Evolutionary conservation across 495 filamentous ascomycete genomes (phyloP).

Genomic region (Xylaria scruposa): DNA sequence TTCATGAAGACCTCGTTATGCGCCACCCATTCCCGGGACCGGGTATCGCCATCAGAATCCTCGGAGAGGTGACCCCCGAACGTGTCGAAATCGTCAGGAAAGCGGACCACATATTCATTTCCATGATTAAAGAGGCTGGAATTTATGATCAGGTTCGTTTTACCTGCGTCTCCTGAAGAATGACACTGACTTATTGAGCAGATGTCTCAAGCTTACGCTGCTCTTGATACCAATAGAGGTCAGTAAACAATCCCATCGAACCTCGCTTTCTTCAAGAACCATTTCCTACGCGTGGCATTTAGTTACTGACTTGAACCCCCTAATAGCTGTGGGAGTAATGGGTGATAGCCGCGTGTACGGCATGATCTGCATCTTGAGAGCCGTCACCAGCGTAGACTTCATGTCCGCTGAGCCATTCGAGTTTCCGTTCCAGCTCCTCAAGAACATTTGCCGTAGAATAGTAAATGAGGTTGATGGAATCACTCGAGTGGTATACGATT

Average conservation of each 20-base stretch:
- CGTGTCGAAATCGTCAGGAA: conserved; percentile 79
- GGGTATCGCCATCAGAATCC: conserved; percentile 86
- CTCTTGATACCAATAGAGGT: conserved; percentile 63
- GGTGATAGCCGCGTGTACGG: conserved; percentile 25
- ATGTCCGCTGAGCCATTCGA: conserved; percentile 75
- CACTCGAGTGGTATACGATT: conserved; percentile 61
- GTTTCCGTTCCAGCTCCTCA: conserved; percentile 72
- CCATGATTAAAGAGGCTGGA: conserved; percentile 81
- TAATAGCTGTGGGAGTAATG: conserved; percentile 69
- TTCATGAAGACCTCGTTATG: conserved; percentile 79
- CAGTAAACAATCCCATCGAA: conserved; percentile 21
- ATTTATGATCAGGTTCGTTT: conserved; percentile 64
- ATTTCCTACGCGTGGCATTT: neutral
- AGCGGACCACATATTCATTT: conserved; percentile 90
- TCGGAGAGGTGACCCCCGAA: conserved; percentile 85
- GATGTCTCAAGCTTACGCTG: conserved; percentile 85
- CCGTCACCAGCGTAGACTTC: conserved; percentile 77
- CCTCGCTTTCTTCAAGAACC: neutral
- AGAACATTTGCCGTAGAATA: conserved; percentile 72
- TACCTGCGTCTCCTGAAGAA: neutral
- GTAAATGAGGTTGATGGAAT: conserved; percentile 85
- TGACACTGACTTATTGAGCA: conserved; percentile 11
- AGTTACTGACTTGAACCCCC: neutral
- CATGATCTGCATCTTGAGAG: conserved; percentile 66
- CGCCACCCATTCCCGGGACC: conserved; percentile 68